Base-by-base conservation (phyloP, 305 asterid genomes). In the Rubia tinctorum region DNA sequence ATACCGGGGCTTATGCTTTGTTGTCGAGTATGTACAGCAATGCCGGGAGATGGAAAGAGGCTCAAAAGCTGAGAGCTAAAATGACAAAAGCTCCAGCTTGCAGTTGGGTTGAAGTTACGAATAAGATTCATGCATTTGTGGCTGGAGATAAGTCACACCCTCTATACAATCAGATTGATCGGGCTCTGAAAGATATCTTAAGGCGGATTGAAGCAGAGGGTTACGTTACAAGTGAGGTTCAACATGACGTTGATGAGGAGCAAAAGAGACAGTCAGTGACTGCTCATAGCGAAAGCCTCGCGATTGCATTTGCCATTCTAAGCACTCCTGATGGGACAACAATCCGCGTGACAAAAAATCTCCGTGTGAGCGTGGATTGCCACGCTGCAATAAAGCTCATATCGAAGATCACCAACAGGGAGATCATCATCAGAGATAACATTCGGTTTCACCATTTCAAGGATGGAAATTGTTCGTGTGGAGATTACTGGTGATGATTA, bases 51-150 rank as follows among this genome's bases (percentile, higher is more conserved):
- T 87, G 92, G 91, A 91, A 88, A 71, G 90, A 88, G 39, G 92
- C 94, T 23, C 83, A 82, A 67, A 91, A 86, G 78, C 30, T 86
- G 77, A 86, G 97, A 77, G 77, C 27, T 12, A 51, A 59, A 3
- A 84, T 93, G 85, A 82, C 75, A 43, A 93, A 91, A 82, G 65
- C 75, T 69, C 87, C 88, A 58, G 96, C 89, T 69, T 88, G 90
- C 80, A 93, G 97, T 81, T 91, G 96, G 97, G 82, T 91, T 55
- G 98, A 93, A 78, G 88, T 90, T 25, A 82, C 84, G 82, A 83
- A 83, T 73, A 58, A 81, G 70, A 75, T 90, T 55, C 96, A 92
- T 75, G 89, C 83, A 79, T 90, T 90, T 71, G 87, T 85, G 59
- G 80, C 92, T 18, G 96, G 91, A 71, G 95, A 90, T 69, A 89